Evolutionary conservation across 768 basidiomycete species (phyloP).

Genomic region (Tylopilus felleus): DNA sequence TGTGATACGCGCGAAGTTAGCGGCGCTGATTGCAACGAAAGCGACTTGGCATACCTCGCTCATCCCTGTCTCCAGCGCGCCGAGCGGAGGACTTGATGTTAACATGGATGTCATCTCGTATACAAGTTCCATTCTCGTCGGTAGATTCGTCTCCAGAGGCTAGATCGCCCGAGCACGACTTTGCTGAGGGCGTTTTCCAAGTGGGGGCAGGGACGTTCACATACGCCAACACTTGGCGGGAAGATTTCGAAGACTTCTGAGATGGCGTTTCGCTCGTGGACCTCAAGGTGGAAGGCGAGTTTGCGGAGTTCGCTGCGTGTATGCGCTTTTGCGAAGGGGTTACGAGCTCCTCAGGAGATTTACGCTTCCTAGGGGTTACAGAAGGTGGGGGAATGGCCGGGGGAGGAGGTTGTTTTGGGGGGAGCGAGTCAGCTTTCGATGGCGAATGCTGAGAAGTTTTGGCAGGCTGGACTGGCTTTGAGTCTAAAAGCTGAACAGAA

Average conservation of each 20-base stretch:
- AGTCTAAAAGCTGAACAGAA: slow-evolving; percentile 44
- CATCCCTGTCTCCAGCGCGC: slow-evolving; percentile 72
- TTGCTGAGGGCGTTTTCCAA: slow-evolving; percentile 29
- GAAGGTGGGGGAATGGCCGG: slow-evolving; percentile 15
- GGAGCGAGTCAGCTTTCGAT: slow-evolving; percentile 14
- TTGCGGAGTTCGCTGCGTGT: slow-evolving; percentile 21
- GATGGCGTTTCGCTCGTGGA: slow-evolving; percentile 25
- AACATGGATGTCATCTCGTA: slow-evolving; percentile 28
- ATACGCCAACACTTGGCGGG: slow-evolving; percentile 33
- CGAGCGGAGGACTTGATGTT: slow-evolving; percentile 49
- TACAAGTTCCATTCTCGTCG: slow-evolving; percentile 36
- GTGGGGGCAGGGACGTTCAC: slow-evolving; percentile 31
- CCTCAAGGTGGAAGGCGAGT: slow-evolving; percentile 10
- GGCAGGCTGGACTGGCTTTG: slow-evolving; percentile 18
- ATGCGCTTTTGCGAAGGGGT: slow-evolving; percentile 66
- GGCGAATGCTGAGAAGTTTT: slow-evolving; percentile 18
- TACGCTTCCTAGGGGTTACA: slow-evolving; percentile 70
- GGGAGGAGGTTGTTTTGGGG: slow-evolving; percentile 13
- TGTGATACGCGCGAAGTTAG: slow-evolving; percentile 21
- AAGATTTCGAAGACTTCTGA: slow-evolving; percentile 27
- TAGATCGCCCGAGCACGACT: slow-evolving; percentile 35
- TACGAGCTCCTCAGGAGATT: slow-evolving; percentile 53
- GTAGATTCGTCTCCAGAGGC: slow-evolving; percentile 57
- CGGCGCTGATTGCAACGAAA: not conserved
- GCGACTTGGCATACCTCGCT: slow-evolving; percentile 48